Evolutionary conservation across 768 basidiomycete genomes (phyloP), one percentile per base, ranked within the genome.

Genomic region (Xerocomellus chrysenteron): DNA sequence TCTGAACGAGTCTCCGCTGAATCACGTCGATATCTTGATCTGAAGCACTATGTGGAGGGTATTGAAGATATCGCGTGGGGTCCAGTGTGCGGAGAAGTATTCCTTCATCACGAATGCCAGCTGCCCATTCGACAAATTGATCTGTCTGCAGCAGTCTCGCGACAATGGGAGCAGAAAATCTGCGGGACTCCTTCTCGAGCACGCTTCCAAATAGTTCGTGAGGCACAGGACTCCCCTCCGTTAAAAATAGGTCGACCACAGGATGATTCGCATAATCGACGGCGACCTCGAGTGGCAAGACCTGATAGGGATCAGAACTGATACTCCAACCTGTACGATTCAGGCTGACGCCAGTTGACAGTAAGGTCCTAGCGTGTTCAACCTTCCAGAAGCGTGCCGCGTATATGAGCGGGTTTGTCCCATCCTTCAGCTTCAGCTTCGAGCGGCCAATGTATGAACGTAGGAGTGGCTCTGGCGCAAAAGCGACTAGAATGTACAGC

Each of bases 71-170:
- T 1, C 21, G 24, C 7, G 16, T 19, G 6, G n/a, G 33, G 4
- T 51, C 30, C 2, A 58, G 13, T 3, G 35, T 30, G 2, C 3
- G 14, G 9, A 43, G 44, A 9, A 52, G 41, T 5, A 19, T 1
- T 14, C 5, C 14, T 33, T 48, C 6, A 2, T 58, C 35, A 13
- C 0, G 11, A 1, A 32, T 7, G 2, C 19, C 5, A 1, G 3
- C 3, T 5, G 49, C 42, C 59, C 62, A 63, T 44, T 63, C 61
- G 4, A 26, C 59, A 8, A 63, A 63, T n/a, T 63, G 40, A 11
- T 60, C 59, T 4, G 61, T 57, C 26, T 60, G 59, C 9, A 63
- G 17, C 5, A 63, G 17, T 4, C n/a, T 56, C 13, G 50, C 13
- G 6, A 47, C 12, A 9, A 50, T 12, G 14, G 6, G 16, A 28